Evolutionary conservation across 1,284 basidiomycete species (phyloP), one percentile per base, ranked within the genome.

Genomic region (Trametes hirsuta): DNA sequence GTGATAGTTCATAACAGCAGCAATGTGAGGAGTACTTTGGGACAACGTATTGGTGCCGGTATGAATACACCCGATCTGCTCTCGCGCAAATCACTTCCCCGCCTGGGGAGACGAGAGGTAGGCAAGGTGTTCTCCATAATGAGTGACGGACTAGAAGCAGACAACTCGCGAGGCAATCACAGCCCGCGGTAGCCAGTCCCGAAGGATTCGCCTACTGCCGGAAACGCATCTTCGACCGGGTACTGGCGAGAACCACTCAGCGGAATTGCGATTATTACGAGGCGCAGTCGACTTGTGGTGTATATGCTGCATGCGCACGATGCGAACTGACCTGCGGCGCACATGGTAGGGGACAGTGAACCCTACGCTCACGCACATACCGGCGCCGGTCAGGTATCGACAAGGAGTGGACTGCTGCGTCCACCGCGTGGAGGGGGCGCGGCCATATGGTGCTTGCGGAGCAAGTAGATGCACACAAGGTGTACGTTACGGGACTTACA

Each of bases 401-500:
- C 9, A 14, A 35, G 6, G 18, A 3, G 46, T 25, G n/a, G 15
- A 2, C 25, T 25, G 18, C 18, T 18, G 18, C 18, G 18, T 18
- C 14, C 12, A 6, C 15, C 37, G 40, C 10, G 48, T 21, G 40
- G 11, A 18, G 48, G 18, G 11, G 15, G 36, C 36, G 36, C 21
- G 36, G n/a, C 22, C 48, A 40, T 25, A 30, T 40, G 34, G 36
- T 12, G 34, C 24, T 12, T 30, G 49, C 39, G 21, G 41, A 15
- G 30, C 21, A 37, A 35, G 22, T 35, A 49, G 21, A 35, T 35
- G 47, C 30, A 40, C n/a, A 18, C 18, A 25, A 30, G 48, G 46
- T 36, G 51, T 3, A 22, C 15, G 18, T 25, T 21, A 15, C 6
- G 21, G 42, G 21, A 84, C 90, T 74, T 75, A 95, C 92, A 94